phyloP scores from a whole-genome alignment of 2,329 filamentous ascomycete genomes.

The Colletotrichum sp. region DNA sequence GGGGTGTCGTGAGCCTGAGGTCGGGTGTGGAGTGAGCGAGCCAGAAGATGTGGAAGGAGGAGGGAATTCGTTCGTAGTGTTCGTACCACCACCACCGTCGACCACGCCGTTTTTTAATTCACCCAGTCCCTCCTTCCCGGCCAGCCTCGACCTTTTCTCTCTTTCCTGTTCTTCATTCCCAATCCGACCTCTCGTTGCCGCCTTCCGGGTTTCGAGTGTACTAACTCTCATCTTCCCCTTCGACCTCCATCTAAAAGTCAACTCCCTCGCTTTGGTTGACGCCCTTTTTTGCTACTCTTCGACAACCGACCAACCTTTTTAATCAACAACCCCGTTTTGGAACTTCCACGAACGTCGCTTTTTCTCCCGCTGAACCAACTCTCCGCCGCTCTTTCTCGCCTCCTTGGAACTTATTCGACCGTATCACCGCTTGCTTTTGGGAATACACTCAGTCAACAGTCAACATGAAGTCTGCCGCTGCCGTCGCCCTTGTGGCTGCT shows the following conservation, averaged over 20 bases:
- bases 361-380: not conserved
- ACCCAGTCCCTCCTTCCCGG: constrained; percentile 13
- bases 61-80: not conserved
- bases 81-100: constrained; percentile 14
- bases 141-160: not conserved
- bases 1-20: not conserved
- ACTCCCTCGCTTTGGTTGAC: constrained; percentile 24
- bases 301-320: constrained; percentile 18
- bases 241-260: constrained; percentile 5
- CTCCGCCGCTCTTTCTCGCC: not conserved
- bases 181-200: constrained; percentile 12
- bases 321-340: constrained; percentile 15
- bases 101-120: constrained; percentile 20
- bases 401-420: constrained; percentile 12
- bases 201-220: constrained; percentile 13
- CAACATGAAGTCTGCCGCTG: constrained; percentile 54
- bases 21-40: not conserved
- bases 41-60: not conserved
- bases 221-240: not conserved
- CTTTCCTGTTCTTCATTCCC: constrained; percentile 6
- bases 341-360: not conserved
- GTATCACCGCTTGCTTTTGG: constrained; percentile 16
- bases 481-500: constrained; percentile 54
- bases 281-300: constrained; percentile 12
- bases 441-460: constrained; percentile 12